Conservation (phyloP, 139 green algal genomes). For the Micractinium sp. region DNA sequence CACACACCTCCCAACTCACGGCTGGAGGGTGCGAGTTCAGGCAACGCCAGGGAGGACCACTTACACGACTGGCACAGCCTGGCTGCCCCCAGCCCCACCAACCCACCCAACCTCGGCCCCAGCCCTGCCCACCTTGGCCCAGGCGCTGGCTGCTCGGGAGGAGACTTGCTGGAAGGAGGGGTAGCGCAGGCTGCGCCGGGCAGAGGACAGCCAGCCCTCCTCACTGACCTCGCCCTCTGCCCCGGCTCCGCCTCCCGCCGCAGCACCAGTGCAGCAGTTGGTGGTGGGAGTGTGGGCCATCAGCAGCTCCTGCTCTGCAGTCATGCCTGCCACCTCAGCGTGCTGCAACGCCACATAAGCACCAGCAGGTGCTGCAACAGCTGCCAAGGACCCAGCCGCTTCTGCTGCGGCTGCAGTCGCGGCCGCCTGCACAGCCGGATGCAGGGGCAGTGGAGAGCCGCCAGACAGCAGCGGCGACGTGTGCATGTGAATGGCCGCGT, state of each 20-base stretch:
- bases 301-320: not conserved
- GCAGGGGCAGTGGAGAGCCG: not conserved
- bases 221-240: too few species aligned
- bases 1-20: too few species aligned
- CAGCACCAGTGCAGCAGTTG: not conserved
- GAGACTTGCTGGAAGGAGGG: not conserved
- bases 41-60: too few species aligned
- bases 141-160: not conserved
- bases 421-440: not conserved
- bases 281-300: too few species aligned
- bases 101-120: not conserved
- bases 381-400: not conserved
- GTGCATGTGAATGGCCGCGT: too few species aligned
- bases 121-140: not conserved
- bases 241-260: not conserved
- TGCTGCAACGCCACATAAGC: not conserved
- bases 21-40: too few species aligned
- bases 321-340: too few species aligned
- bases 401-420: not conserved
- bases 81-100: too few species aligned
- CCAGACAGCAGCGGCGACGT: not conserved
- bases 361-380: not conserved
- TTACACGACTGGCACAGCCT: too few species aligned
- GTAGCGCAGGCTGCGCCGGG: conserved; percentile 17
- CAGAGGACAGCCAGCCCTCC: not conserved